Percentiles rank a stretch among this genome's conserved stretches.
Evolutionary conservation across 257 asterid species (phyloP).

Genomic region (Scutellaria minor): DNA sequence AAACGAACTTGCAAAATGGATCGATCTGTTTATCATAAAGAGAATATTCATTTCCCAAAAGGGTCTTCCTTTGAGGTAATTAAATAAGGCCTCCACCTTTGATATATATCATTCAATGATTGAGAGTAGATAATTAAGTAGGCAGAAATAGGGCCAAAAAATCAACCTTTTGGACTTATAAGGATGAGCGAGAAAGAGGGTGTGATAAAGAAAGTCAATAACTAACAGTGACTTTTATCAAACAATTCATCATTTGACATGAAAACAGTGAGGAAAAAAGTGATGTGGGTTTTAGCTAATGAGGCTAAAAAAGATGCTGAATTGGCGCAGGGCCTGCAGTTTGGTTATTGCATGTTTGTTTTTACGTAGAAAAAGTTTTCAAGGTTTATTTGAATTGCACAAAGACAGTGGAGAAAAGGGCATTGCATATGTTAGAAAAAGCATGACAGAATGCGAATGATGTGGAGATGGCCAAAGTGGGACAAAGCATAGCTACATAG

Average conservation of each 20-base stretch:
- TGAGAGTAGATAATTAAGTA: slow-evolving; percentile 6
- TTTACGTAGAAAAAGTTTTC: slow-evolving; percentile 33
- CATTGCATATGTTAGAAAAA: slow-evolving; percentile 6
- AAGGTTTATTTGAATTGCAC: slow-evolving; percentile 10
- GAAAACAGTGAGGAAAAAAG: slow-evolving; percentile 30
- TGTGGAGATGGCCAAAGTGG: slow-evolving; percentile 27
- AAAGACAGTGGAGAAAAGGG: slow-evolving; percentile 21
- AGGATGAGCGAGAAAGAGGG: slow-evolving; percentile 15
- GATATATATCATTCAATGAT: slow-evolving; percentile 25
- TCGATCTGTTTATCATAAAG: too few species aligned
- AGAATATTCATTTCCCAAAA: slow-evolving; percentile 29
- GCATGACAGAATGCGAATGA: not conserved
- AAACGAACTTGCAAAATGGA: too few species aligned
- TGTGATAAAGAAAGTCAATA: slow-evolving; percentile 44
- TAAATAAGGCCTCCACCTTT: slow-evolving; percentile 14
- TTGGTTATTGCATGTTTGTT: slow-evolving; percentile 32
- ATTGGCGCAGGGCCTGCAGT: slow-evolving; percentile 56
- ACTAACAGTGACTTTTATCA: slow-evolving; percentile 46
- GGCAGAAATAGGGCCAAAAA: slow-evolving; percentile 24
- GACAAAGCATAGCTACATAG: slow-evolving; percentile 27
- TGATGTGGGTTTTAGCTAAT: slow-evolving; percentile 31
- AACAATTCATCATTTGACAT: slow-evolving; percentile 49
- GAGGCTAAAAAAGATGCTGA: slow-evolving; percentile 39
- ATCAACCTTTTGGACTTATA: slow-evolving; percentile 25
- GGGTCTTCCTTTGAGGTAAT: slow-evolving; percentile 21